A percentile compares a stretch with the other conserved stretches of the same genome.
phyloP scores from a whole-genome alignment of 2,329 filamentous ascomycete species.

The Fusarium illudens region DNA sequence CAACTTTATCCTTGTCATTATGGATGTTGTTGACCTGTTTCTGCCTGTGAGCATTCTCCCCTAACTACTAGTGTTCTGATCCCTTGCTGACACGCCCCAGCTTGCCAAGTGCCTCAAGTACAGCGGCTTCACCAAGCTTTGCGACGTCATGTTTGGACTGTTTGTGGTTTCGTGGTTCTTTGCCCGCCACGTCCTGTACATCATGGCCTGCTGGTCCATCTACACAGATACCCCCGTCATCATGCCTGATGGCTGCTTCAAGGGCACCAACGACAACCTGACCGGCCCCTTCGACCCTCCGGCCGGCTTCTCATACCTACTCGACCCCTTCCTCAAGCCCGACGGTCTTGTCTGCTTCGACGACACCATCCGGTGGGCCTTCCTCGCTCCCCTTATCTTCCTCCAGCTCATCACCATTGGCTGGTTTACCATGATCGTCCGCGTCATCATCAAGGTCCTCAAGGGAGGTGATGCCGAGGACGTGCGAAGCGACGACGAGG shows the following conservation, averaged over 20 bases:
- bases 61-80: conserved; percentile 68
- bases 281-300: conserved; percentile 62
- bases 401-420: conserved; percentile 82
- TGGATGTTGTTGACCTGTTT: conserved; percentile 92
- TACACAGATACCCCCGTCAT: conserved; percentile 33
- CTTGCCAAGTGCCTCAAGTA: conserved; percentile 95
- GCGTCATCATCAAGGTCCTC: conserved; percentile 82
- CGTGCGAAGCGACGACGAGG: conserved; percentile 80
- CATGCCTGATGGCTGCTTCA: conserved; percentile 73
- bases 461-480: conserved; percentile 83
- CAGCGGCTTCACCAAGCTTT: conserved; percentile 75
- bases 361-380: conserved; percentile 75
- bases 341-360: conserved; percentile 84
- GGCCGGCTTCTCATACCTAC: conserved; percentile 66
- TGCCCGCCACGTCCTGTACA: conserved; percentile 82
- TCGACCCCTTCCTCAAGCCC: conserved; percentile 77
- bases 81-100: conserved; percentile 73
- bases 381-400: conserved; percentile 78
- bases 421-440: conserved; percentile 91
- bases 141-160: conserved; percentile 83
- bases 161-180: conserved; percentile 89
- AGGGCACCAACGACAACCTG: conserved; percentile 63
- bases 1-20: conserved; percentile 86
- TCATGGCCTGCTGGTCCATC: conserved; percentile 78
- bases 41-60: conserved; percentile 84